These are phyloP conservation scores for Lepidium campestre DNA, from an alignment of 441 rosid genomes.

Conservation along the genomic window DNA sequence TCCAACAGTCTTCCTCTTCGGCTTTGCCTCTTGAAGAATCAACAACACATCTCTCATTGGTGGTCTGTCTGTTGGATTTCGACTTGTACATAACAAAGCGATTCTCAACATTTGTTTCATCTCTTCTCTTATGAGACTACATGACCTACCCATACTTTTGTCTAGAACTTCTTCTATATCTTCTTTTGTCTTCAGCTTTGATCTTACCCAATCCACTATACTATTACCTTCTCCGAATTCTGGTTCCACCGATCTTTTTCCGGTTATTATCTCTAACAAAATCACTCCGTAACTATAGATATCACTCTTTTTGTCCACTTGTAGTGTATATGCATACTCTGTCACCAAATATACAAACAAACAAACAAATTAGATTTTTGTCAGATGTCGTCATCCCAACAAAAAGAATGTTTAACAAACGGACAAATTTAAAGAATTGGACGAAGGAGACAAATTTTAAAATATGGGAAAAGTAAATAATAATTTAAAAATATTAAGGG, in stretches of 20 bases:
- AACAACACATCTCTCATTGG: constrained; percentile 92
- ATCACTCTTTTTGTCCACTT: constrained; percentile 93
- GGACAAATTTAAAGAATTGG: neutral
- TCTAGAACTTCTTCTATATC: constrained; percentile 55
- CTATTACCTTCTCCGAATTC: constrained; percentile 96
- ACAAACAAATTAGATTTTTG: neutral
- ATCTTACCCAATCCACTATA: constrained; percentile 91
- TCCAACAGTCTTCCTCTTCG: constrained; percentile 57
- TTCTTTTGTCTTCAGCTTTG: constrained; percentile 61
- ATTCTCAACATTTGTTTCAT: constrained; percentile 84
- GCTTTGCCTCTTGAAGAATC: constrained; percentile 89
- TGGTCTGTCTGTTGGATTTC: constrained; percentile 80
- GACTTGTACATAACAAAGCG: constrained; percentile 74
- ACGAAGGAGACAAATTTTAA: neutral
- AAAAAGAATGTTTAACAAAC: constrained; percentile 19
- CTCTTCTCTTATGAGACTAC: constrained; percentile 63
- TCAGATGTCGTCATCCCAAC: constrained; percentile 20
- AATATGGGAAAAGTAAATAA: neutral
- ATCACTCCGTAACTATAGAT: constrained; percentile 92
- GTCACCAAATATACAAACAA: constrained; percentile 15
- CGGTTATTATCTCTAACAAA: constrained; percentile 69
- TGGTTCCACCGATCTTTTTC: constrained; percentile 71
- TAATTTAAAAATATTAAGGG: neutral
- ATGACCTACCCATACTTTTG: constrained; percentile 63
- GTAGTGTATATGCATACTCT: constrained; percentile 92